A percentile compares a stretch with the other conserved stretches of the same genome.
Evolutionary conservation across 805 yeast genomes (phyloP).

Genomic region (Dipodascopsis uninucleata): DNA sequence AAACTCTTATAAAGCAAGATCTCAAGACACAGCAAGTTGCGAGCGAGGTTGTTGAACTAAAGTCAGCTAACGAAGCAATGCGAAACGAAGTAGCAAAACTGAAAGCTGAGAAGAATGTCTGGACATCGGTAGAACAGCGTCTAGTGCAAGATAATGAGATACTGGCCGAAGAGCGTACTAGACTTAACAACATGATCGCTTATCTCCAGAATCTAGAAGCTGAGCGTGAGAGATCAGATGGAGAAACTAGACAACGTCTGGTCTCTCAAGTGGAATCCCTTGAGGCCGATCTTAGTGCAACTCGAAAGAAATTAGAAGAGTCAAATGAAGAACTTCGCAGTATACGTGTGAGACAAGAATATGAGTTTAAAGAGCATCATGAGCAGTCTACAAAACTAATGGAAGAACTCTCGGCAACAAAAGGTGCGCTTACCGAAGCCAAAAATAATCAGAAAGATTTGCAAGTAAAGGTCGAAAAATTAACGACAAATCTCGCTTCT

Average conservation of each 20-base stretch:
- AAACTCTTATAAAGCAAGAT: constrained; percentile 47
- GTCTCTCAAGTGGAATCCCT: constrained; percentile 48
- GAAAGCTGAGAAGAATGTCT: constrained; percentile 50
- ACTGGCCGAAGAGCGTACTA: constrained; percentile 55
- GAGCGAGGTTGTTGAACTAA: constrained; percentile 55
- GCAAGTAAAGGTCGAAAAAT: constrained; percentile 38
- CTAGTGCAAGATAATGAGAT: constrained; percentile 51
- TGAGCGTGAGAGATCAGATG: constrained; percentile 55
- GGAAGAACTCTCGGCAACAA: constrained; percentile 43
- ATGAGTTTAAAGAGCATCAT: constrained; percentile 54
- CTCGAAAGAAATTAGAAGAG: constrained; percentile 47
- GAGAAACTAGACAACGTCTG: constrained; percentile 50
- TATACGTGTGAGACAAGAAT: constrained; percentile 51
- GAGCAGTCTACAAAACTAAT: constrained; percentile 47
- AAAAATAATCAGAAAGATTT: constrained; percentile 42
- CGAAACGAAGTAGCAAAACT: constrained; percentile 45
- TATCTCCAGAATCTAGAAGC: constrained; percentile 58
- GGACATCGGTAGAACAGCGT: constrained; percentile 48
- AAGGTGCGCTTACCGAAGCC: constrained; percentile 44
- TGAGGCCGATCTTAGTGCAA: constrained; percentile 44
- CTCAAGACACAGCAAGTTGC: constrained; percentile 45
- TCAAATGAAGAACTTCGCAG: constrained; percentile 52
- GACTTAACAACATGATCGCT: constrained; percentile 53
- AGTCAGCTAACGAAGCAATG: constrained; percentile 43
- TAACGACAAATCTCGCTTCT: constrained; percentile 35